Conservation (phyloP, 768 basidiomycete species). For the Xerocomellus amylosporus region DNA sequence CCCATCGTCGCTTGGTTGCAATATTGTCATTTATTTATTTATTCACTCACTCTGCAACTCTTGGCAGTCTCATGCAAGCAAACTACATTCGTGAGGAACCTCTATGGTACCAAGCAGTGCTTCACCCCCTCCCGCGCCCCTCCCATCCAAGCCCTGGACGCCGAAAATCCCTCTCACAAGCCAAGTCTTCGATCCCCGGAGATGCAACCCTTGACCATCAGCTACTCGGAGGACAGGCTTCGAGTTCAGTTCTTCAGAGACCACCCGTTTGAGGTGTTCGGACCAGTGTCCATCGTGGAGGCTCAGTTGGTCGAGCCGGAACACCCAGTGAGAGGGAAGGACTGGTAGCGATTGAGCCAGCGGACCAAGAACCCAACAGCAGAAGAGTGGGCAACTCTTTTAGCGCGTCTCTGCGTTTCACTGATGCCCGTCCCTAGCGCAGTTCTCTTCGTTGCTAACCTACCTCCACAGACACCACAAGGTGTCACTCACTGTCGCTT, state of each 20-base stretch:
- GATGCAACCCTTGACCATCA: slow-evolving; percentile 55
- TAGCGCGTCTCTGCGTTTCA: neutral
- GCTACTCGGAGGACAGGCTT: slow-evolving; percentile 81
- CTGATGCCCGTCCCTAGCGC: slow-evolving; percentile 48
- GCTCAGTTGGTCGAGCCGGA: slow-evolving; percentile 52
- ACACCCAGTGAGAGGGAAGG: slow-evolving; percentile 53
- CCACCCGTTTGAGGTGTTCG: slow-evolving; percentile 94
- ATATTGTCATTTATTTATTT: neutral
- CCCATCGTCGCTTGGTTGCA: slow-evolving; percentile 32
- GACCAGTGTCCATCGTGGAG: slow-evolving; percentile 77
- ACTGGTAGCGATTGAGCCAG: slow-evolving; percentile 81
- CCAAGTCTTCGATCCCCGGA: slow-evolving; percentile 38
- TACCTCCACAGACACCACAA: slow-evolving; percentile 65
- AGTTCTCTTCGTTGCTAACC: slow-evolving; percentile 75
- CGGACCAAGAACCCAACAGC: slow-evolving; percentile 77
- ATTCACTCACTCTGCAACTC: too few species aligned
- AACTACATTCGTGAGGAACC: slow-evolving; percentile 64
- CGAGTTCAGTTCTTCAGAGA: slow-evolving; percentile 91
- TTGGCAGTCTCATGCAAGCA: slow-evolving; percentile 70
- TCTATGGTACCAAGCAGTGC: slow-evolving; percentile 80
- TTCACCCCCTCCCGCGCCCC: slow-evolving; percentile 79
- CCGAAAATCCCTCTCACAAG: slow-evolving; percentile 20
- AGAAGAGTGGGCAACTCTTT: slow-evolving; percentile 72
- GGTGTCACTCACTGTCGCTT: slow-evolving; percentile 72
- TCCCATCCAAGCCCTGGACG: slow-evolving; percentile 48